Base-by-base conservation (phyloP, 164 flowering plant genomes). In the Akebia trifoliata region DNA sequence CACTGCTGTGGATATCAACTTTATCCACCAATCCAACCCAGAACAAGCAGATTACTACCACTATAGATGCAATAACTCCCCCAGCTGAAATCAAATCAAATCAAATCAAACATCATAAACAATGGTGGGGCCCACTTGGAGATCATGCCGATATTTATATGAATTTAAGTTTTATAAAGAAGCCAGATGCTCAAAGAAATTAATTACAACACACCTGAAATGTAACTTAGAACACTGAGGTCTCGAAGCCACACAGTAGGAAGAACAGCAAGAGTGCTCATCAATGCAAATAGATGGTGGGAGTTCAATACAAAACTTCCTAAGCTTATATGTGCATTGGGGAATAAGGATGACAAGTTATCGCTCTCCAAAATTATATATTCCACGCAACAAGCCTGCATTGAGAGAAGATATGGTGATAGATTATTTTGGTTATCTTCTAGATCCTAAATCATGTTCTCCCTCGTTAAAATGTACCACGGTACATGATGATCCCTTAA, bases 321-420 rank as follows among this genome's bases (percentile, higher is more conserved):
- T 25, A 94, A 22, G 57, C 67, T 81, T 56, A 90, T 11, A 59
- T 80, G 86, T 14, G 95, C 93, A 75, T 86, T 87, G 42, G 99
- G 99, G 70, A 90, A 94, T 54, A 94, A 54, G 20, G 96, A 76
- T 22, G 97, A 83, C 36, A 94, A 67, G 69, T 94, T 94, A 60
- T 94, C 99, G 50, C 96, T 65, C 82, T 94, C 99, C 81, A 94
- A 60, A 59, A 90, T 94, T 62, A 94, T 86, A 55, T 87, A 90
- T 52, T 90, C 99, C 18, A 90, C 86, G 44, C 97, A 94, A 67
- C 84, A 84, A 35, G 97, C 90, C 98, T 93, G 85, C 22, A 22
- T 3, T 14, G 36, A 32, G 14, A 44, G 50, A 54, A 24, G 42
- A 50, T 29, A n/a, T n/a, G n/a, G n/a, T n/a, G n/a, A n/a, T n/a